Conservation (phyloP, 1,139 yeast genomes). For the Chernovozyma aurita region DNA sequence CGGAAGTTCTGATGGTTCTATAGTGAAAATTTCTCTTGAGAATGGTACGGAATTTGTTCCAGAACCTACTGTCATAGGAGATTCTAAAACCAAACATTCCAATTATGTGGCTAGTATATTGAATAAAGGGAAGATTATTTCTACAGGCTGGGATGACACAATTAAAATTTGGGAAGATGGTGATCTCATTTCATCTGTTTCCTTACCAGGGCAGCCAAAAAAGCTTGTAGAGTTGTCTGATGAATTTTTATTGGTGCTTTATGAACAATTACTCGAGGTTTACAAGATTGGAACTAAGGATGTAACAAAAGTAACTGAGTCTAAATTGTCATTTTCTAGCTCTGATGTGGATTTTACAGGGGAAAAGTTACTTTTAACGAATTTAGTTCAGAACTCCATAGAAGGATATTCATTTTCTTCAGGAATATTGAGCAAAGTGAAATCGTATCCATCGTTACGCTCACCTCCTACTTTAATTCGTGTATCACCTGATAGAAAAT, state of each 20-base stretch:
- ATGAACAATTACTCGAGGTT: conserved; percentile 42
- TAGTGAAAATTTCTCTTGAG: conserved; percentile 52
- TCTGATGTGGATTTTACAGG: conserved; percentile 36
- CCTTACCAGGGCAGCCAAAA: conserved; percentile 62
- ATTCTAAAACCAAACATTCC: conserved; percentile 39
- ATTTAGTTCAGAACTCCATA: conserved; percentile 34
- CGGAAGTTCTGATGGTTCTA: conserved; percentile 83
- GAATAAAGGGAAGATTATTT: conserved; percentile 29
- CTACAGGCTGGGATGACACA: conserved; percentile 91
- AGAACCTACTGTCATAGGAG: conserved; percentile 12
- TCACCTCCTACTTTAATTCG: conserved; percentile 60
- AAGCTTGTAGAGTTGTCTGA: conserved; percentile 33
- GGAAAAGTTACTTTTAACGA: conserved; percentile 45
- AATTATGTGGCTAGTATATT: conserved; percentile 54
- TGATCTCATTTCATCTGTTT: conserved; percentile 19
- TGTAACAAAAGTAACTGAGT: conserved; percentile 18
- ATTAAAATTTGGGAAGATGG: conserved; percentile 43
- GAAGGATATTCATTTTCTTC: conserved; percentile 20
- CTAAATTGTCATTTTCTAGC: conserved; percentile 32
- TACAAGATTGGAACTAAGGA: conserved; percentile 20
- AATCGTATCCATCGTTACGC: conserved; percentile 45
- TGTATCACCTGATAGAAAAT: conserved; percentile 66
- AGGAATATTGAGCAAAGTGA: conserved; percentile 12
- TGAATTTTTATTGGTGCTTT: conserved; percentile 36
- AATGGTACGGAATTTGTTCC: conserved; percentile 25